phyloP scores from a whole-genome alignment of 2,329 filamentous ascomycete genomes.

The Arthrobotrys sinensis region DNA sequence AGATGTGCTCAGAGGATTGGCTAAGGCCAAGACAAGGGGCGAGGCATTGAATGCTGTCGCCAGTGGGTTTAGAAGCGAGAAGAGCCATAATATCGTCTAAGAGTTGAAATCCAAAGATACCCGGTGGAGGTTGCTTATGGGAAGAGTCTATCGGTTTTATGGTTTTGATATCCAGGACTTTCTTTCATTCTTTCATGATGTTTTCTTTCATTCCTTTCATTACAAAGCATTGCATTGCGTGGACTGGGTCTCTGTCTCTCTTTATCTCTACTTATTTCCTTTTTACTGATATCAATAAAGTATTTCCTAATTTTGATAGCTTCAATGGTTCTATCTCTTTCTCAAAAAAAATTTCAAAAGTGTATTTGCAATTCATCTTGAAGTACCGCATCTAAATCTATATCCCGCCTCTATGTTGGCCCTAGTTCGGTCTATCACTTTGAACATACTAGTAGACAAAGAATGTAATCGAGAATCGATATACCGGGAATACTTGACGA shows the following conservation, averaged over 20 bases:
- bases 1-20: constrained; percentile 51
- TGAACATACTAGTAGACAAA: too few species aligned
- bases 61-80: constrained; percentile 41
- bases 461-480: too few species aligned
- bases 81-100: constrained; percentile 41
- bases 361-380: not conserved
- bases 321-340: not conserved
- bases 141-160: constrained; percentile 19
- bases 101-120: constrained; percentile 1
- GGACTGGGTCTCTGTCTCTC: constrained; percentile 57
- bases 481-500: too few species aligned
- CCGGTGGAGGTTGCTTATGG: not conserved
- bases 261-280: constrained; percentile 40
- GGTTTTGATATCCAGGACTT: constrained; percentile 27
- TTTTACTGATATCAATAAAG: constrained; percentile 8
- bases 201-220: constrained; percentile 40
- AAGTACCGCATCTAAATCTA: not conserved
- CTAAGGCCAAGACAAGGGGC: constrained; percentile 59
- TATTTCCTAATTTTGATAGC: constrained; percentile 24
- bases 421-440: too few species aligned
- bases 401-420: not conserved
- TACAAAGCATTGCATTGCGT: constrained; percentile 61
- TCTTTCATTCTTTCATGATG: constrained; percentile 26
- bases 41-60: constrained; percentile 46
- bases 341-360: constrained; percentile 11